phyloP scores from a whole-genome alignment of 495 filamentous ascomycete species.

The Podospora bellae-mahoneyi region DNA sequence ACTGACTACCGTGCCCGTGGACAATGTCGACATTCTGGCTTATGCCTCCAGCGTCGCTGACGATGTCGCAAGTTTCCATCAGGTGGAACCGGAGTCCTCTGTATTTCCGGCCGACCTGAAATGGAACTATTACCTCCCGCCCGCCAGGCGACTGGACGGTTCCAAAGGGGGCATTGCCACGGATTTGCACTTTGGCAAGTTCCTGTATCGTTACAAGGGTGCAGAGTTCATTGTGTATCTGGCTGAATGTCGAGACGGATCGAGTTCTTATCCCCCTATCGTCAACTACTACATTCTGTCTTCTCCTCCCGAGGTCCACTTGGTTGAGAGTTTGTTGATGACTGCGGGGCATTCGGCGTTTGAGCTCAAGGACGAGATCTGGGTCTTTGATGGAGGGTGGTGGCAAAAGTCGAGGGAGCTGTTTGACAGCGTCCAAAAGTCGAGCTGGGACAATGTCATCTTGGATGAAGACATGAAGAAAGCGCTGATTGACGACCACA shows the following conservation, averaged over 20 bases:
- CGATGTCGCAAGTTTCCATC: conserved; percentile 42
- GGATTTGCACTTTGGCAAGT: conserved; percentile 50
- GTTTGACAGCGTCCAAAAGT: conserved; percentile 53
- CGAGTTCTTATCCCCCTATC: conserved; percentile 26
- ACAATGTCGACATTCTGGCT: conserved; percentile 42
- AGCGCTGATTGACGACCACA: conserved; percentile 55
- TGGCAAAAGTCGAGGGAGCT: conserved; percentile 61
- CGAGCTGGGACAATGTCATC: conserved; percentile 63
- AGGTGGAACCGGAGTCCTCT: conserved; percentile 35
- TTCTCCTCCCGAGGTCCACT: conserved; percentile 25
- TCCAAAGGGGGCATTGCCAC: conserved; percentile 43
- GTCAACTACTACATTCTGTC: conserved; percentile 52
- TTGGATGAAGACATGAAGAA: conserved; percentile 61
- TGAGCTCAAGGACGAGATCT: conserved; percentile 59
- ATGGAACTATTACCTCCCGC: conserved; percentile 48
- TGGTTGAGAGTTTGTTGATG: conserved; percentile 51
- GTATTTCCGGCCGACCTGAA: conserved; percentile 34
- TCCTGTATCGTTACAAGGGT: conserved; percentile 49
- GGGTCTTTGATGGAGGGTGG: conserved; percentile 57
- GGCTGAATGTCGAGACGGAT: conserved; percentile 48
- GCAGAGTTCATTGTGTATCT: conserved; percentile 54
- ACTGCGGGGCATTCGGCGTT: conserved; percentile 47
- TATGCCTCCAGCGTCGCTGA: conserved; percentile 41
- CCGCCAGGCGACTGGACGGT: conserved; percentile 49
- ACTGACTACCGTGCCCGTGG: conserved; percentile 41